Evolutionary conservation across 495 filamentous ascomycete genomes (phyloP), one percentile per base, ranked within the genome.

Genomic region (Cercophora newfieldiana): DNA sequence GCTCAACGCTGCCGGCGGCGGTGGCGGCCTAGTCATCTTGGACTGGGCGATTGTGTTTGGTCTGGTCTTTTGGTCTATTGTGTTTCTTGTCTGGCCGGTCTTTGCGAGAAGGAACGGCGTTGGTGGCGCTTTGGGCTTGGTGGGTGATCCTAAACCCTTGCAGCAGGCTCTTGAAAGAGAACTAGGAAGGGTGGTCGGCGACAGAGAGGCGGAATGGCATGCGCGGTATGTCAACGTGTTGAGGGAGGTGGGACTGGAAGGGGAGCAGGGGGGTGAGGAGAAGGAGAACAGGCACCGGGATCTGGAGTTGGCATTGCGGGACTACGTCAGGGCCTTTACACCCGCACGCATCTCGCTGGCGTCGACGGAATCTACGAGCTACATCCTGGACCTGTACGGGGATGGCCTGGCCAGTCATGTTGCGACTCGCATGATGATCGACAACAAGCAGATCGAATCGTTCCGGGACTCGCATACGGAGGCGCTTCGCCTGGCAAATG

Each of bases 31-130:
- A 29, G 56, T 68, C 5, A 58, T 68, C 18, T 19, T 68, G 25
- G 66, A 68, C 61, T 68, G 66, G 66, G 61, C 61, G 0, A 61
- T 68, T 6, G 61, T 68, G 1, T 64, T 64, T 31, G 66, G 61
- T 26, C 25, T 68, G 55, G 66, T 68, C 18, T 53, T 68, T 47
- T 68, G 66, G 66, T 68, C 66, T 1, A 31, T 68, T n/a, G 48
- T 51, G 16, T 61, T 68, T 37, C 30, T 68, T 12, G 56, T 31
- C 7, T 44, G 61, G 57, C 22, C 66, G 0, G 25, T 68, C n/a
- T 8, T 64, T 30, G 26, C 14, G 7, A 4, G 47, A 44, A 14
- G 10, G 53, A 7, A 8, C n/a, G 7, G 29, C 21, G 1, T 24
- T n/a, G 25, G 3, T 22, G n/a, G 37, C 28, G 2, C 22, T 48